Evolutionary conservation across 768 basidiomycete genomes (phyloP), one percentile per base, ranked within the genome.

Genomic region (Psilocybe subaeruginosa): DNA sequence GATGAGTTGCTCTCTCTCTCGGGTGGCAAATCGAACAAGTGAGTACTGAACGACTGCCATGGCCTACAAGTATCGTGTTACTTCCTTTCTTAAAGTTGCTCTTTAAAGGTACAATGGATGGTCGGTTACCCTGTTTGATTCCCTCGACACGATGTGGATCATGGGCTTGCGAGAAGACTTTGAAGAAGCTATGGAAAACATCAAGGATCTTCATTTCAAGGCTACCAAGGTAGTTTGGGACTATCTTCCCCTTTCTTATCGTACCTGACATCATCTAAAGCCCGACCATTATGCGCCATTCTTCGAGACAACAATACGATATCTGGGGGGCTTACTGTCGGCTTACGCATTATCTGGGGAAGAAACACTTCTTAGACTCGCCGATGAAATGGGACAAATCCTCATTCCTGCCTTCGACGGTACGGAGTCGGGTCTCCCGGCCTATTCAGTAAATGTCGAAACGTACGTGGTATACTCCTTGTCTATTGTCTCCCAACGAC

Each of bases 271-370:
- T 45, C 8, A 16, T 49, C 29, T 37, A 45, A 54, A 63, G 61
- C 62, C 78, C 72, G 33, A 64, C 31, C 58, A 63, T 12, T 77
- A 69, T 59, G 82, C 77, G 8, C 82, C 83, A 0, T 88, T 89
- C 70, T 89, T 88, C 60, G 88, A 93, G 76, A 93, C 90, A 0
- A 86, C 87, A n/a, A 94, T 94, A 58, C 85, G 92, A 4, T 80
- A 82, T 59, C 75, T 95, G 2, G 93, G 93, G 3, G 92, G 93
- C 1, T 73, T 93, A 0, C 79, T 93, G 2, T 89, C 87, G 14
- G 89, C 91, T 0, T 88, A 92, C 69, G 85, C 91, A n/a, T 79
- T 94, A 2, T 89, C 90, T 0, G 77, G 78, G 0, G 85, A 91
- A 41, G 73, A 78, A 0, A 72, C 88, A 4, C 79, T 90, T 23